Base-by-base conservation (phyloP, 2,329 filamentous ascomycete species). In the Claviceps maximensis region DNA sequence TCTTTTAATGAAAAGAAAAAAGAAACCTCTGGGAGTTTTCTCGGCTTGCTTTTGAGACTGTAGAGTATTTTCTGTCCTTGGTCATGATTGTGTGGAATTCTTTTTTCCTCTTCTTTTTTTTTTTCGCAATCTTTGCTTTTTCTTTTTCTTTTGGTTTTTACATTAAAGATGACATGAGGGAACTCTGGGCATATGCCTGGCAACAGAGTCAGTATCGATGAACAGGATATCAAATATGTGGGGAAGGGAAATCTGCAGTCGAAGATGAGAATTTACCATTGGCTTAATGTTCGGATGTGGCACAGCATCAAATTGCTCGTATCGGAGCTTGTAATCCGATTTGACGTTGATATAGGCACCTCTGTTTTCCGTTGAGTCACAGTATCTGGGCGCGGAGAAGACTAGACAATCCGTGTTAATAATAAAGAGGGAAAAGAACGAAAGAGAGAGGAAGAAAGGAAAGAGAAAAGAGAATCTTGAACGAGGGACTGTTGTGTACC, bases 261-360 rank as follows among this genome's bases (percentile, higher is more conserved):
- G 19, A 17, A 7, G 12, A 46, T 10, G 44, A 13, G 7, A 59
- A 62, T 71, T 68, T 68, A 83, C 84, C 84, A 98, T 98, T 15
- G 93, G 91, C 69, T 86, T 89, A 67, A 98, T 93, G 63, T 94
- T 80, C 13, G 93, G 93, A 74, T 98, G 93, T 57, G 90, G 90
- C 52, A 98, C 93, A 8, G 93, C 93, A 62, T 97, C 90, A 61
- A 98, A 98, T 66, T 95, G 85, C 67, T 93, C 80, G 72, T 87
- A 98, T 40, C 88, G 75, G 62, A 97, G 83, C 76, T 96, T 94
- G 67, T 94, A 88, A 57, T 95, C 87, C 17, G 87, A 80, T 33
- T 87, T 87, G 58, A 98, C 86, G 71, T 98, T 97, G 79, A 98
- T 98, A 70, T 94, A 98, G 19, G 93, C 93, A 58, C 93, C 93